These are phyloP conservation scores for Triticum timopheevii DNA, from an alignment of 176 grass and related monocot genomes.

Conservation along the genomic window DNA sequence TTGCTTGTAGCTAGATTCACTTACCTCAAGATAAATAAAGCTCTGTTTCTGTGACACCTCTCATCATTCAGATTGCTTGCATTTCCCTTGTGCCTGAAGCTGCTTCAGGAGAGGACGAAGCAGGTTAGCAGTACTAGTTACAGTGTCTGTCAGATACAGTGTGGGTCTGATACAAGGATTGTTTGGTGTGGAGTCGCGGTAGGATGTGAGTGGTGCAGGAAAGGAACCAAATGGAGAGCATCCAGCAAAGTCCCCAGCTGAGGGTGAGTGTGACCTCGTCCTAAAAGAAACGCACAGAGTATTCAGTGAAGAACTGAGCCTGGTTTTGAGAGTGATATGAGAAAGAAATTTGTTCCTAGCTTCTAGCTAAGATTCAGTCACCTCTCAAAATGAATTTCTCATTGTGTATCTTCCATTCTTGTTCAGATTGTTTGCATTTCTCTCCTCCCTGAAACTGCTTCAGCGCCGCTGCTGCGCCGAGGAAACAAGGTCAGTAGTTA, in stretches of 20 bases:
- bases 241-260: neutral
- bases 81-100: neutral
- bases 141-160: neutral
- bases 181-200: slow-evolving; percentile 17
- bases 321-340: neutral
- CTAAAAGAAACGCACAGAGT: too few relatives aligned
- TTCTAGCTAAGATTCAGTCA: neutral
- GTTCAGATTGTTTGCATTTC: neutral
- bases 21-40: too few relatives aligned
- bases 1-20: too few relatives aligned
- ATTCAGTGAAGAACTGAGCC: neutral
- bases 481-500: neutral
- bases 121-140: neutral
- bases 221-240: slow-evolving; percentile 10
- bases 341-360: neutral
- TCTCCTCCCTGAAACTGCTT: neutral
- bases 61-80: neutral
- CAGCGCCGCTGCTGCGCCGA: neutral
- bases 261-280: neutral
- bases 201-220: slow-evolving; percentile 8
- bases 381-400: neutral
- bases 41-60: too few relatives aligned
- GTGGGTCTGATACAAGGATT: neutral
- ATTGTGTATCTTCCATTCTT: neutral
- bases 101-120: neutral